A percentile compares a stretch with the other conserved stretches of the same genome.
phyloP scores from a whole-genome alignment of 768 basidiomycete species.

The Lactarius pseudohatsudake region DNA sequence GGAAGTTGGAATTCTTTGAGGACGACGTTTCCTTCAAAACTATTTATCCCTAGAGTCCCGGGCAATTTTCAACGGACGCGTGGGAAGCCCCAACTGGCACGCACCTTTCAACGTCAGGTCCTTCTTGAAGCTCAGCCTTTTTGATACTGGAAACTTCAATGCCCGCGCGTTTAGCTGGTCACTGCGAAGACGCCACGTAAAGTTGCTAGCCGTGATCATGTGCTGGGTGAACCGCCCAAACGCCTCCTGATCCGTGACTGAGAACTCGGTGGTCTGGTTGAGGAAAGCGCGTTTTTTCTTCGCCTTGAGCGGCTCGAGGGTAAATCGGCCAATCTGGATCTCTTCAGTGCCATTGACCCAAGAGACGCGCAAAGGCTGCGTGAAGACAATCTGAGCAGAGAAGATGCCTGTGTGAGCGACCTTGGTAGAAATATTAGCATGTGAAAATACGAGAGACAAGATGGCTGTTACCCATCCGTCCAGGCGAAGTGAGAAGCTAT shows the following conservation, averaged over 20 bases:
- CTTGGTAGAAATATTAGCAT: constrained; percentile 34
- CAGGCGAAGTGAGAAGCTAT: constrained; percentile 53
- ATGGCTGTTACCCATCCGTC: constrained; percentile 47
- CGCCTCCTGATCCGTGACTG: constrained; percentile 52
- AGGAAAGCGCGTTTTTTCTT: constrained; percentile 56
- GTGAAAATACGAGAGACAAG: neutral
- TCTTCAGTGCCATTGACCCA: constrained; percentile 55
- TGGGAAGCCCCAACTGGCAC: constrained; percentile 16
- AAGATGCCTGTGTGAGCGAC: constrained; percentile 69
- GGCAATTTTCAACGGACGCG: constrained; percentile 1
- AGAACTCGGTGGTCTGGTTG: constrained; percentile 59
- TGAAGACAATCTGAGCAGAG: constrained; percentile 60
- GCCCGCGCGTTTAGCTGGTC: constrained; percentile 62
- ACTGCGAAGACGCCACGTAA: constrained; percentile 65
- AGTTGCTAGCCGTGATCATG: constrained; percentile 65
- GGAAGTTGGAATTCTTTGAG: constrained; percentile 64
- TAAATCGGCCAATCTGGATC: constrained; percentile 55
- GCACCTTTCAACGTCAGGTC: constrained; percentile 54
- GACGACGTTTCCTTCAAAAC: constrained; percentile 55
- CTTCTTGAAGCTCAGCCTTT: constrained; percentile 66
- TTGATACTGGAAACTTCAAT: constrained; percentile 63
- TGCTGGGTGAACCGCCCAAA: constrained; percentile 61
- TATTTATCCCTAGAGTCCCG: constrained; percentile 50
- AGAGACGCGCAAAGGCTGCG: constrained; percentile 53
- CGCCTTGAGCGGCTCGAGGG: constrained; percentile 48